Evolutionary conservation across 345 rosid species (phyloP).

Genomic region (Carallia brachiata): DNA sequence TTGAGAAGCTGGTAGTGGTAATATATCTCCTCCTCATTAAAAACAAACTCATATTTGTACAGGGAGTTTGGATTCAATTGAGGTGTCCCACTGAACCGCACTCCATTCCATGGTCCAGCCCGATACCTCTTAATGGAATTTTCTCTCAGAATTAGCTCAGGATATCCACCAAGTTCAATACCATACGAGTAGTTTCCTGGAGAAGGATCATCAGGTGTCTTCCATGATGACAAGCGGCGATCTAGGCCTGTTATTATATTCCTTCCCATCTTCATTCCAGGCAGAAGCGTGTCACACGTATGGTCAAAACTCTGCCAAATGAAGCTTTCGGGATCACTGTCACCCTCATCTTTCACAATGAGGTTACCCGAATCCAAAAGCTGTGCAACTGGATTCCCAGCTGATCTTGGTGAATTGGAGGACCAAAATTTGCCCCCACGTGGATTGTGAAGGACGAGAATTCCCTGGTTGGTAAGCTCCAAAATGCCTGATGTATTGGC

Average conservation of each 20-base stretch:
- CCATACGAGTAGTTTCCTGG: conserved; percentile 3
- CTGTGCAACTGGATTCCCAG: not conserved
- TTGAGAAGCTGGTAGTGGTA: conserved; percentile 9
- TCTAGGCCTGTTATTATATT: conserved; percentile 10
- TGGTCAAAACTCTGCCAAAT: conserved; percentile 11
- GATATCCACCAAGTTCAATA: conserved; percentile 12
- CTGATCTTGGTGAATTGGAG: not conserved
- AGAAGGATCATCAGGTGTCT: conserved; percentile 2
- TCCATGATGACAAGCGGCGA: conserved; percentile 13
- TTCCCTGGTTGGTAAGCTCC: not conserved
- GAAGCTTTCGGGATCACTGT: not conserved
- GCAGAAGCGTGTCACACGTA: conserved; percentile 9
- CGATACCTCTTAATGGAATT: not conserved
- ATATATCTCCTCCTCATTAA: conserved; percentile 5
- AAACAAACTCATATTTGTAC: conserved; percentile 3
- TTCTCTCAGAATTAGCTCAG: conserved; percentile 5
- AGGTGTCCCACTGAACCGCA: conserved; percentile 10
- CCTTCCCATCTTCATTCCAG: conserved; percentile 23
- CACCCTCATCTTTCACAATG: conserved; percentile 5
- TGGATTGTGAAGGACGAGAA: not conserved
- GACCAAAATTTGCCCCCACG: not conserved
- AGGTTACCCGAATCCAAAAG: conserved; percentile 9
- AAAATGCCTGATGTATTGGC: not conserved
- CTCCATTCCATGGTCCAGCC: conserved; percentile 16
- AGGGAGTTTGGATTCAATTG: conserved; percentile 1